Base-by-base conservation (phyloP, 306 rosid genomes). In the Lithocarpus polystachyus region DNA sequence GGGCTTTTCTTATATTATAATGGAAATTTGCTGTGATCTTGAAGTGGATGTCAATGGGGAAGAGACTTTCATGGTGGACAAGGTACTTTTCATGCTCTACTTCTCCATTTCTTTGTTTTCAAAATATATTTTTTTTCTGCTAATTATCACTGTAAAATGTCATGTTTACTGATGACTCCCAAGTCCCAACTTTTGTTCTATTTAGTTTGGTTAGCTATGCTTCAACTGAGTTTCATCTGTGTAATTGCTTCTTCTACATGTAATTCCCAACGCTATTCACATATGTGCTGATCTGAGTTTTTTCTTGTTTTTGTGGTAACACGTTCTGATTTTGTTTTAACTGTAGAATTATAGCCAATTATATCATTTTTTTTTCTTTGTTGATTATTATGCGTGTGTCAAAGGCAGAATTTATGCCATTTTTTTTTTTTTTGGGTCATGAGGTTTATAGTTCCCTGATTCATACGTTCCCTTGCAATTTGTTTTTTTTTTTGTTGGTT, bases 1-100 rank as follows among this genome's bases (percentile, higher is more conserved):
- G 82, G 75, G 56, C 76, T 79, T 79, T 56, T 29, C 33, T 43
- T 61, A 48, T 48, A 37, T 72, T 13, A 79, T 37, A 23, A 93
- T 95, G 98, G 98, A 90, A 69, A 61, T 65, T 79, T 85, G 71
- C 84, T 89, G 94, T 84, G 86, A 93, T 79, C 98, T 95, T 85
- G 88, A 93, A 90, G 97, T 95, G 31, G 99, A 93, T 83, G 94
- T 95, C 75, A 91, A 95, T 84, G 97, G 98, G 59, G 94, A 95
- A 88, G 93, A 91, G 82, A 84, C 87, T 43, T 95, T 95, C 89
- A 75, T 91, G 87, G 93, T 92, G 37, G 89, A 95, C 88, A 91
- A 86, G 98, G 99, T 91, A 82, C 74, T 70, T 48, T 77, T 75
- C 65, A 6, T 35, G 72, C 77, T 70, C 40, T 74, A 51, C 28